phyloP scores from a whole-genome alignment of 148 eudicot species.

The Rhododendron simsii region DNA sequence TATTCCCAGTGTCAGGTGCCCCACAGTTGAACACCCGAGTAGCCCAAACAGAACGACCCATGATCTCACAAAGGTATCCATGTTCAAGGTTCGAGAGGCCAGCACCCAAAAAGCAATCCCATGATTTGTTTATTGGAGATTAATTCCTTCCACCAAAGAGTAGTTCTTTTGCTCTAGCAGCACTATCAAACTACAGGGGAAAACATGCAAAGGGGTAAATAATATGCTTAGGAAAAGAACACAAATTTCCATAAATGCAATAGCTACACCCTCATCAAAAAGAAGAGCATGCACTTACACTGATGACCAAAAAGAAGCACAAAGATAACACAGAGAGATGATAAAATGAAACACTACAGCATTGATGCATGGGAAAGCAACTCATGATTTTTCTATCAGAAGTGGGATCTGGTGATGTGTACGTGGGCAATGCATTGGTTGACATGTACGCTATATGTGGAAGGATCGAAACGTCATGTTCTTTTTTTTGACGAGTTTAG shows the following conservation, averaged over 20 bases:
- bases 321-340: too few relatives aligned
- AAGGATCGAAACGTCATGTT: too few relatives aligned
- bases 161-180: conserved; percentile 68
- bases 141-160: conserved; percentile 47
- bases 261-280: neutral
- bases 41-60: conserved; percentile 95
- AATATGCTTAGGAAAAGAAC: neutral
- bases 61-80: conserved; percentile 93
- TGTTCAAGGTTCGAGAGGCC: conserved; percentile 94
- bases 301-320: conserved; percentile 1
- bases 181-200: conserved; percentile 76
- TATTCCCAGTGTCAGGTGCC: conserved; percentile 99
- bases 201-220: conserved; percentile 2
- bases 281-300: neutral
- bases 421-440: too few relatives aligned
- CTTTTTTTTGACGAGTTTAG: too few relatives aligned
- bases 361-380: too few relatives aligned
- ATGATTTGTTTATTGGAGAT: conserved; percentile 14
- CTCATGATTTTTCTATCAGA: too few relatives aligned
- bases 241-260: conserved; percentile 1
- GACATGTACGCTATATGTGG: too few relatives aligned
- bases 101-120: conserved; percentile 52
- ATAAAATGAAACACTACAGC: neutral
- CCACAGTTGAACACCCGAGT: conserved; percentile 98
- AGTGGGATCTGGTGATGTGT: too few relatives aligned